Evolutionary conservation across 1,284 basidiomycete species (phyloP).

Genomic region (Ganoderma sp.): DNA sequence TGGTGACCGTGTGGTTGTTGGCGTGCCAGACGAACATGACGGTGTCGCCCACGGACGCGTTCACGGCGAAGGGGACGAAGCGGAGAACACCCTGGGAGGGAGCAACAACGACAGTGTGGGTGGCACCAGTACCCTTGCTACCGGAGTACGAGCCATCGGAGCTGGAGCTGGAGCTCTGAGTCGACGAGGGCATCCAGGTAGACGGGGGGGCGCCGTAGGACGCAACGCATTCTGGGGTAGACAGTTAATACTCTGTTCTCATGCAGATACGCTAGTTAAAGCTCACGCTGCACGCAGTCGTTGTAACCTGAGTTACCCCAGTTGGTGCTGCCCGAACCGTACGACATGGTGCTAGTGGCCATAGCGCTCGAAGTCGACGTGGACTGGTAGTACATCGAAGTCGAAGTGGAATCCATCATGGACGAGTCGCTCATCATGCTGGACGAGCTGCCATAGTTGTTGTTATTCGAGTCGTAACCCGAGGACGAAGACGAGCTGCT

Average conservation of each 20-base stretch:
- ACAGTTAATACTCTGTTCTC: constrained; percentile 15
- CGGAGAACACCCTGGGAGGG: constrained; percentile 76
- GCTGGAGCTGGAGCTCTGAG: constrained; percentile 17
- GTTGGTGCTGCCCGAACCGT: constrained; percentile 69
- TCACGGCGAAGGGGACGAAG: constrained; percentile 73
- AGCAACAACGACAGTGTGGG: constrained; percentile 77
- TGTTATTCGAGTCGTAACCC: not conserved
- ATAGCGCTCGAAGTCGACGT: constrained; percentile 23
- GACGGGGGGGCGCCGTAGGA: constrained; percentile 55
- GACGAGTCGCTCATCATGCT: not conserved
- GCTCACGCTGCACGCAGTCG: constrained; percentile 73
- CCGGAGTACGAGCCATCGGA: constrained; percentile 32
- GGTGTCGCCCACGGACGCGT: constrained; percentile 77
- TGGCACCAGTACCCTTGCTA: constrained; percentile 55
- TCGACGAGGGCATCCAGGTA: constrained; percentile 36
- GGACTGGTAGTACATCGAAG: constrained; percentile 16
- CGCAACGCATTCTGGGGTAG: constrained; percentile 64
- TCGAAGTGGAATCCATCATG: constrained; percentile 5
- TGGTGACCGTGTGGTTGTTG: constrained; percentile 79
- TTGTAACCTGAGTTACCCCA: constrained; percentile 67
- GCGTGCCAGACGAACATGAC: constrained; percentile 76
- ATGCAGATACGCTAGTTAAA: not conserved
- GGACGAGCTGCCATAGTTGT: not conserved
- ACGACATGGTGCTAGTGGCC: constrained; percentile 38
- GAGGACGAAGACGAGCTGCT: too few species aligned